Evolutionary conservation across 2,329 filamentous ascomycete genomes (phyloP), one percentile per base, ranked within the genome.

Genomic region (Stachybotrys elegans): DNA sequence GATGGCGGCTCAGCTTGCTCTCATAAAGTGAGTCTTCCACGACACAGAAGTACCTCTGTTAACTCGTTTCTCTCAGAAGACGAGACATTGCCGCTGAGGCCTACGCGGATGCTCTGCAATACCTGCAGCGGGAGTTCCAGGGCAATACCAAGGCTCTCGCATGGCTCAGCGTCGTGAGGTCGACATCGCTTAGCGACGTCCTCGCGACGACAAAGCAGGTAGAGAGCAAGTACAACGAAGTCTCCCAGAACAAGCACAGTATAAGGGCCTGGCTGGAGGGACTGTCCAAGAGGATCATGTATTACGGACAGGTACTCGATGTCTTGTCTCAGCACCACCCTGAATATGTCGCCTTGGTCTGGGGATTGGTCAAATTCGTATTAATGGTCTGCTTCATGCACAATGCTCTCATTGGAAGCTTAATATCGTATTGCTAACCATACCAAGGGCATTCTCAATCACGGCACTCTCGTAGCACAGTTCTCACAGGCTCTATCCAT

Each of bases 391-490:
- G 39, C 14, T 16, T 20, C 14, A 5, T 20, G 17, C 13, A 19
- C 34, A 8, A 9, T n/a, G 9, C 9, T 36, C 34, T 19, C 7
- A 36, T 12, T 19, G 5, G 5, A 17, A 36, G 19, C 6, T 7
- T 6, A 20, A 6, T 19, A 17, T 6, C 13, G 21, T n/a, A 17
- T 35, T 17, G 11, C 12, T 19, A 36, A 5, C 16, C 34, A 36
- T 6, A 13, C 12, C 14, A 36, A 42, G 43, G 43, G 43, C 4
- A 21, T 45, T n/a, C n/a, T 45, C 6, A 45, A 45, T 32, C 43
- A 45, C 23, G 43, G 11, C 6, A 42, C 42, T n/a, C 21, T 45
- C 9, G 32, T 38, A 7, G 22, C 14, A 4, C 29, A 45, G 16
- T 37, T 45, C 22, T 37, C 39, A 5, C 17, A 31, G 22, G 38